Base-by-base conservation (phyloP, 1,139 yeast species). In the Wickerhamomyces sp. region DNA sequence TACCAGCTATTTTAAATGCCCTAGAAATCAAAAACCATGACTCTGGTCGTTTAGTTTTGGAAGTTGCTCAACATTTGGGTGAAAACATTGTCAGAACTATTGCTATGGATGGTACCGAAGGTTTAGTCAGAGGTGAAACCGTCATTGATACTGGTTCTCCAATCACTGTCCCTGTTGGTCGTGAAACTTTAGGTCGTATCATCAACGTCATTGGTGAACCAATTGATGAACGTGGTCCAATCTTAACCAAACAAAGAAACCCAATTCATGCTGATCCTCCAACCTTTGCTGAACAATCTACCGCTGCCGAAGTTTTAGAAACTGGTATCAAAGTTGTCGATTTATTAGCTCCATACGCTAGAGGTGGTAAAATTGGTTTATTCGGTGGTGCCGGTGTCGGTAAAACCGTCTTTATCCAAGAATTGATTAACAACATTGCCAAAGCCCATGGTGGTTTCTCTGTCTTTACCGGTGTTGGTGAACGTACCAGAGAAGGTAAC, bases 321-420 rank as follows among this genome's bases (percentile, higher is more conserved):
- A 93, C 99, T 59, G 99, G 99, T 88, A 93, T 93, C 72, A 93
- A 93, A 84, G 99, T 93, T 74, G 99, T 93, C 78, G 99, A 93
- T 73, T 82, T 93, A 71, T 84, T 93, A 65, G 99, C 99, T 62
- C 99, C 99, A 64, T 93, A 93, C 80, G 99, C 99, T 71, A 91
- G 97, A 87, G 99, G 99, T 87, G 99, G 99, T 88, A 93, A 93
- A 85, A 93, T 93, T 88, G 99, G 99, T 84, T 84, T 93, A 71
- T 93, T 93, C 87, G 99, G 99, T 81, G 99, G 99, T 91, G 99
- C 99, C 75, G 99, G 99, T 91, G 99, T 93, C 89, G 99, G 99
- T 79, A 93, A 93, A 79, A 93, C 99, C 74, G 99, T 93, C 59
- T 93, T 93, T 78, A 93, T 93, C 77, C 99, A 93, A 82, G 99